These are phyloP conservation scores for Neurospora sp. DNA, from an alignment of 495 filamentous ascomycete species.

Conservation along the genomic window DNA sequence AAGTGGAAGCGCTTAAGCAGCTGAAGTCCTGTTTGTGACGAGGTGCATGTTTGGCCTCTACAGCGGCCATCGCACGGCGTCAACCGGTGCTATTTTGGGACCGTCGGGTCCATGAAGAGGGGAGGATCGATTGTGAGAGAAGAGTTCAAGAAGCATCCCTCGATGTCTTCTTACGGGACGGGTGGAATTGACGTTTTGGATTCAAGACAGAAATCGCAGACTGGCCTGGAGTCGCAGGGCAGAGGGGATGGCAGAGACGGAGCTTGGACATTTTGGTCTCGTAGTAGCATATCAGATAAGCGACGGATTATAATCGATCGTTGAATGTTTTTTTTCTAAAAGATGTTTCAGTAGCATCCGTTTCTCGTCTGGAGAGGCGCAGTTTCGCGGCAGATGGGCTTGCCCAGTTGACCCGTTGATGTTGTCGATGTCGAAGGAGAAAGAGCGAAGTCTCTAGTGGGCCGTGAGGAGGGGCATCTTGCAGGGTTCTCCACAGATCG, in stretches of 20 bases:
- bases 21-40: not conserved
- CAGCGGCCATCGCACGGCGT: slow-evolving; percentile 6
- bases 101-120: not conserved
- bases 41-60: slow-evolving; percentile 10
- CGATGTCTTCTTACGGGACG: not conserved
- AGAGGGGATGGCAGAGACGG: not conserved
- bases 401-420: not conserved
- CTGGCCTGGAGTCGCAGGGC: not conserved
- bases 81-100: slow-evolving; percentile 8
- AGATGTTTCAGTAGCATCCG: not conserved
- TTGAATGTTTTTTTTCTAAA: not conserved
- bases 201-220: not conserved
- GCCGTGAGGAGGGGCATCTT: not conserved
- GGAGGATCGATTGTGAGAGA: not conserved
- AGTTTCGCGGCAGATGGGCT: not conserved
- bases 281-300: not conserved
- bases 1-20: not conserved
- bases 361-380: not conserved
- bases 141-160: not conserved
- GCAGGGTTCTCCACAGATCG: slow-evolving; percentile 4
- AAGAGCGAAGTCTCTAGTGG: not conserved
- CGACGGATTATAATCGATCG: not conserved
- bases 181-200: not conserved
- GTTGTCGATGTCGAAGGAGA: slow-evolving; percentile 1
- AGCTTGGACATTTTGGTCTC: not conserved